Evolutionary conservation across 768 basidiomycete genomes (phyloP).

Genomic region (Termitomyces sp.): DNA sequence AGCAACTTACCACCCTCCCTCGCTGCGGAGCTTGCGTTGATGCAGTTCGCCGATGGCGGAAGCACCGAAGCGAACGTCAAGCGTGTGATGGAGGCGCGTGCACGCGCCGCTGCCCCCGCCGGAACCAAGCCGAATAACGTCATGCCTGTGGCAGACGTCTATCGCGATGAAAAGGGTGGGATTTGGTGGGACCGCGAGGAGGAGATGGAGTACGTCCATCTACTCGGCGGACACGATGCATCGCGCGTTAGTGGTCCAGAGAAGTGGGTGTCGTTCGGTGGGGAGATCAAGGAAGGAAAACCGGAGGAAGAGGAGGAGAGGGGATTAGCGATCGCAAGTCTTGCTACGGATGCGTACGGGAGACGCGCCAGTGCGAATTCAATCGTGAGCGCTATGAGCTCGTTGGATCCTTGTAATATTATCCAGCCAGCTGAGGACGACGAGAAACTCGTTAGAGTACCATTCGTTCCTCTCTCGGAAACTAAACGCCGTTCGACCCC

Average conservation of each 20-base stretch:
- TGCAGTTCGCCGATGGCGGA: constrained; percentile 70
- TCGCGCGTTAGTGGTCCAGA: constrained; percentile 25
- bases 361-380: constrained; percentile 44
- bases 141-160: constrained; percentile 45
- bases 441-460: constrained; percentile 17
- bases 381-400: constrained; percentile 31
- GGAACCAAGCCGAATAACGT: constrained; percentile 16
- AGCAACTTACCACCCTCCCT: constrained; percentile 45
- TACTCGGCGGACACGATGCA: constrained; percentile 36
- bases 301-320: constrained; percentile 8
- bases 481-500: constrained; percentile 30
- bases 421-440: constrained; percentile 32
- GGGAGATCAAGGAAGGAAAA: constrained; percentile 21
- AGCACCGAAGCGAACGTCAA: constrained; percentile 49
- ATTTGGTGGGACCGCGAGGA: constrained; percentile 75
- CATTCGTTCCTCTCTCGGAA: constrained; percentile 5
- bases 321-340: constrained; percentile 15
- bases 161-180: constrained; percentile 57
- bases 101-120: constrained; percentile 34
- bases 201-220: constrained; percentile 62
- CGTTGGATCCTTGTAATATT: constrained; percentile 47
- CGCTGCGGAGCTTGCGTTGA: constrained; percentile 61
- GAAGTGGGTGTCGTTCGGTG: constrained; percentile 43
- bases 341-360: constrained; percentile 15
- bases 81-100: constrained; percentile 53